Base-by-base conservation (phyloP, 1,139 yeast species). In the Geotrichum europaeum region DNA sequence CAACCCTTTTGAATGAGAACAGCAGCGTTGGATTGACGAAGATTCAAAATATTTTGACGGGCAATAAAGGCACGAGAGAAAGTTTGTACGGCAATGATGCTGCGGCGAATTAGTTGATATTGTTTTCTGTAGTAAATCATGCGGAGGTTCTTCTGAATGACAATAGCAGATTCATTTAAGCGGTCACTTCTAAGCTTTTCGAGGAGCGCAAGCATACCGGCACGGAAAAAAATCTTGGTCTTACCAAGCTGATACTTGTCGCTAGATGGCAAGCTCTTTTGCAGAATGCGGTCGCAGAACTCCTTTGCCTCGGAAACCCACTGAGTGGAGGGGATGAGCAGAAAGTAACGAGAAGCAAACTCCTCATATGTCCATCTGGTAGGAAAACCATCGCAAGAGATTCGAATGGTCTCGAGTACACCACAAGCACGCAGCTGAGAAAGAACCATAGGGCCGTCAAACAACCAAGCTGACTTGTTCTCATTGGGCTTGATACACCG, bases 401-500 rank as follows among this genome's bases (percentile, higher is more conserved):
- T 94, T 69, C 96, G 81, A 71, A 94, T 94, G 1, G 99, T 94
- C 75, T 95, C 99, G 68, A 94, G 80, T 57, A 94, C 99, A 85
- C 99, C 99, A 80, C 99, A 94, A 18, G 99, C 99, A 71, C 99
- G 84, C 66, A 94, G 81, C 75, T 94, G 99, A 7, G 96, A 87
- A 65, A 94, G 80, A 54, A 94, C 99, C 97, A 94, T 91, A 59
- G 92, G 81, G 40, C 96, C 91, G 71, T 91, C 97, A 76, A 94
- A 94, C 72, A 86, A 87, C 99, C 99, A 94, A 3, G 99, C 96
- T 62, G 84, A 86, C 75, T 94, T 94, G 63, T 84, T 86, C 69
- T 94, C 97, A 73, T 94, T 94, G 10, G 99, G 99, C 74, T 94
- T 94, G 73, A 94, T 94, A 80, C 99, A 94, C 73, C 99, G 87